Base-by-base conservation (phyloP, 2,329 filamentous ascomycete genomes). In the Penicillium sp. region DNA sequence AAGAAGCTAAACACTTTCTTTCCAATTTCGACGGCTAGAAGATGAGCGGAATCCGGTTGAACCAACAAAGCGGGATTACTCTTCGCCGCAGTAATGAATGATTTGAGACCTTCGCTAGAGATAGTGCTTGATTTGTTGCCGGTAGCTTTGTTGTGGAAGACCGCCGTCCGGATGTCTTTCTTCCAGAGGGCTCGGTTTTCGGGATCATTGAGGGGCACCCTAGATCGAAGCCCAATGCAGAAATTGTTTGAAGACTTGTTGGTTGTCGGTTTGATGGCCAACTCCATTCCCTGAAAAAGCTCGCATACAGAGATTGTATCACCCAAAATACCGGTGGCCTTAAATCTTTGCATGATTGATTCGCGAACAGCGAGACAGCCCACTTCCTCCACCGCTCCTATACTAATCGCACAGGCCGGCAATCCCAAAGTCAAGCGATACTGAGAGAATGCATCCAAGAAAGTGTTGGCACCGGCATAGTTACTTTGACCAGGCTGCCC, bases 391-490 rank as follows among this genome's bases (percentile, higher is more conserved):
- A 70, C 55, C 0, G 59, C 42, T 4, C 66, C 66, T 50, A 1
- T 58, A 3, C n/a, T 8, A 12, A 20, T 11, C 1, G 46, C 31
- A 27, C 46, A 49, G 7, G 46, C 46, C n/a, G 63, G 49, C 0
- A 66, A 48, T 7, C 66, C 66, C 3, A 52, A 45, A 4, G 15
- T 20, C 1, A 50, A 58, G 1, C 73, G 66, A 29, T 70, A 69
- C 0, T 53, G 33, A 5, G 57, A 54, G 4, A 70, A 61, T 0
- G 61, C 55, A 43, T 77, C 72, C 20, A 73, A 65, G 53, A 73
- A 78, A 0, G 67, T 67, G 37, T 74, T 75, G 2, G 67, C 75
- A 4, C 72, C 68, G 8, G 71, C 69, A 51, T 79, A 79, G 25
- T 68, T 72, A 1, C 69, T 68, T 50, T 76, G 62, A 25, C 65